Evolutionary conservation across 2,329 filamentous ascomycete species (phyloP).

Genomic region (Coniochaeta prunicola): DNA sequence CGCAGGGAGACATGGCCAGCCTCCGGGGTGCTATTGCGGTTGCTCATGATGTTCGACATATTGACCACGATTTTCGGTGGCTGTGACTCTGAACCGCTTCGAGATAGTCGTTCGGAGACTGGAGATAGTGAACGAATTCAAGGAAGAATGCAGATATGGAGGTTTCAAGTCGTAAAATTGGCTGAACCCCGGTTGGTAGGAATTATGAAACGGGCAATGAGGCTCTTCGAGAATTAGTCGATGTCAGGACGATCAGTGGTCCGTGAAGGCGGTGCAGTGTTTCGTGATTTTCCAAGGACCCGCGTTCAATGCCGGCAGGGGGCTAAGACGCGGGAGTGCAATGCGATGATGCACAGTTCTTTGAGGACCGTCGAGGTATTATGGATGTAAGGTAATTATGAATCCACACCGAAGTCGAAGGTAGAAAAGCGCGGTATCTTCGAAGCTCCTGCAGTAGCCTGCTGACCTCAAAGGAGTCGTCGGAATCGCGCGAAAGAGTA

Average conservation of each 20-base stretch:
- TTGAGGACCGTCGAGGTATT: constrained; percentile 9
- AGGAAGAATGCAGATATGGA: background rate
- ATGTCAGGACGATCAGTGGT: constrained; percentile 23
- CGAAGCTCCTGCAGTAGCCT: constrained; percentile 23
- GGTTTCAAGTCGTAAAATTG: background rate
- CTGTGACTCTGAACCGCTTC: constrained; percentile 4
- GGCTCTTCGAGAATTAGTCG: constrained; percentile 18
- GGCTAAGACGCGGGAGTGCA: background rate
- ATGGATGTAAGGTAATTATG: background rate
- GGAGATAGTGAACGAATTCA: constrained; percentile 1
- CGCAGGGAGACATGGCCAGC: constrained; percentile 76
- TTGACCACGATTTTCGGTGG: constrained; percentile 28
- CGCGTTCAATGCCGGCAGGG: constrained; percentile 16
- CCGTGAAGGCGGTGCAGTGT: constrained; percentile 23
- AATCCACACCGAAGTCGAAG: constrained; percentile 16
- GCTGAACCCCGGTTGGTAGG: constrained; percentile 14
- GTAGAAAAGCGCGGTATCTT: constrained; percentile 13
- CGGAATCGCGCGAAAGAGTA: constrained; percentile 9
- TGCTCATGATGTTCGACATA: constrained; percentile 67
- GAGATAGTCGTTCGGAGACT: background rate
- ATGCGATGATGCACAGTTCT: constrained; percentile 22
- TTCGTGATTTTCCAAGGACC: constrained; percentile 25
- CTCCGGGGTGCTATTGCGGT: constrained; percentile 96
- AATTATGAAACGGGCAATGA: constrained; percentile 25
- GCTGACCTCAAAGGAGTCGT: constrained; percentile 24